Conservation (phyloP, 208 protist genomes). For the Leishmania martiniquensis region DNA sequence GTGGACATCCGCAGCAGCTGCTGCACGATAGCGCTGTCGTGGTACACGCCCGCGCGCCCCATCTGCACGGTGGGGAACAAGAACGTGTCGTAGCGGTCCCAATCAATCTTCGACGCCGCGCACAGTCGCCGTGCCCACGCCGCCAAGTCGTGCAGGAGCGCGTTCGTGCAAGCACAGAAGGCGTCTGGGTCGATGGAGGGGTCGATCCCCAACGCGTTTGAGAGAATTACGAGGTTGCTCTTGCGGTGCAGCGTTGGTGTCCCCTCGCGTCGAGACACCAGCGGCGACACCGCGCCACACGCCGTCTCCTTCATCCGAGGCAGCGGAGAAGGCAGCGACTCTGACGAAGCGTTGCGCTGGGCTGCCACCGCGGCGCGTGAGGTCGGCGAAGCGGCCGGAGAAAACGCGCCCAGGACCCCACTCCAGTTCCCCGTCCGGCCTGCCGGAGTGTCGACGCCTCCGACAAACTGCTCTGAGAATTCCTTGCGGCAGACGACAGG, state of each 20-base stretch:
- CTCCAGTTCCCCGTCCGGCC: not conserved
- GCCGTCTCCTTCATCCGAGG: not conserved
- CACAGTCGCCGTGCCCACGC: constrained; percentile 26
- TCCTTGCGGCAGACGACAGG: constrained; percentile 43
- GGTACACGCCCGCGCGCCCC: constrained; percentile 56
- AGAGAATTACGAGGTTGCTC: constrained; percentile 67
- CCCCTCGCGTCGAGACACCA: constrained; percentile 1
- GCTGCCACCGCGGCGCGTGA: not conserved
- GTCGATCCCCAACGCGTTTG: constrained; percentile 49
- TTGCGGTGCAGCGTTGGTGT: constrained; percentile 47
- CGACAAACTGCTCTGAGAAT: constrained; percentile 18
- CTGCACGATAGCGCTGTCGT: constrained; percentile 67
- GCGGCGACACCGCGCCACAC: not conserved
- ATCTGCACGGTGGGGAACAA: constrained; percentile 86
- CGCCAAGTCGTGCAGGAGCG: constrained; percentile 50
- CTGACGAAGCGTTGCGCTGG: not conserved
- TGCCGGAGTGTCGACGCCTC: not conserved
- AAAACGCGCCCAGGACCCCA: too few species aligned
- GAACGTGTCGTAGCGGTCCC: constrained; percentile 54
- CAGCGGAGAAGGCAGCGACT: not conserved
- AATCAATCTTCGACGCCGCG: constrained; percentile 18
- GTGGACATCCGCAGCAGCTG: constrained; percentile 44
- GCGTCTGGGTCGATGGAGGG: constrained; percentile 42
- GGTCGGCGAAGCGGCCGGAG: not conserved
- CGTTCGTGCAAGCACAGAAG: constrained; percentile 30